A percentile compares a stretch with the other conserved stretches of the same genome.
These are phyloP conservation scores for Abelmoschus esculentus DNA, from an alignment of 345 rosid species.

Conservation along the genomic window DNA sequence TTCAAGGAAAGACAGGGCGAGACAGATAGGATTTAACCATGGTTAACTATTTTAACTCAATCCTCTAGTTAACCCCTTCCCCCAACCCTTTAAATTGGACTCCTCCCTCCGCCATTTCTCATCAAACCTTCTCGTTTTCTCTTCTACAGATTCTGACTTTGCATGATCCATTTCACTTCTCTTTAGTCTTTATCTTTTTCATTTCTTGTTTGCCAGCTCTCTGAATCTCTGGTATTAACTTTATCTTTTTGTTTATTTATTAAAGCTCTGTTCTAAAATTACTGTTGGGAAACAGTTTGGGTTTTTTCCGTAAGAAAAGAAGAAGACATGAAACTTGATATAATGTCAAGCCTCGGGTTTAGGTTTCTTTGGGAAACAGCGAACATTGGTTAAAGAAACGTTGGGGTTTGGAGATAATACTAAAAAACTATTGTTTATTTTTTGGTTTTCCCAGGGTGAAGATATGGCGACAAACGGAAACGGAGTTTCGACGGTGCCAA, in stretches of 20 bases:
- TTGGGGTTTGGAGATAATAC: neutral
- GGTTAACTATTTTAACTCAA: conserved; percentile 5
- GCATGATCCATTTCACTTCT: neutral
- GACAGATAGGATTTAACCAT: conserved; percentile 8
- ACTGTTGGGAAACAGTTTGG: neutral
- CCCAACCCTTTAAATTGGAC: conserved; percentile 16
- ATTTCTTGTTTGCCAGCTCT: neutral
- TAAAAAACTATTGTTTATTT: neutral
- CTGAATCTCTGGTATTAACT: conserved; percentile 2
- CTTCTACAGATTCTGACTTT: neutral
- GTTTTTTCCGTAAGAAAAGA: neutral
- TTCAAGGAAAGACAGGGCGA: neutral
- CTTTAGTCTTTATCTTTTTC: neutral
- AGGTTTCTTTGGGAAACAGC: neutral
- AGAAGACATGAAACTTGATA: neutral
- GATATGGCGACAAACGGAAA: conserved; percentile 36
- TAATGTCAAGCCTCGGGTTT: neutral
- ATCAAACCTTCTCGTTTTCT: neutral
- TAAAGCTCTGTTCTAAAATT: neutral
- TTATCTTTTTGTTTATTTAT: neutral
- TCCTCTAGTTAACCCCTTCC: neutral
- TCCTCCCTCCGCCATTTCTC: neutral
- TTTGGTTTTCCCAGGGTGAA: neutral
- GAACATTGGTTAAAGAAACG: neutral
- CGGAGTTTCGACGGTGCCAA: conserved; percentile 16